These are phyloP conservation scores for Pyricularia grisea DNA, from an alignment of 2,329 filamentous ascomycete genomes.

Conservation along the genomic window DNA sequence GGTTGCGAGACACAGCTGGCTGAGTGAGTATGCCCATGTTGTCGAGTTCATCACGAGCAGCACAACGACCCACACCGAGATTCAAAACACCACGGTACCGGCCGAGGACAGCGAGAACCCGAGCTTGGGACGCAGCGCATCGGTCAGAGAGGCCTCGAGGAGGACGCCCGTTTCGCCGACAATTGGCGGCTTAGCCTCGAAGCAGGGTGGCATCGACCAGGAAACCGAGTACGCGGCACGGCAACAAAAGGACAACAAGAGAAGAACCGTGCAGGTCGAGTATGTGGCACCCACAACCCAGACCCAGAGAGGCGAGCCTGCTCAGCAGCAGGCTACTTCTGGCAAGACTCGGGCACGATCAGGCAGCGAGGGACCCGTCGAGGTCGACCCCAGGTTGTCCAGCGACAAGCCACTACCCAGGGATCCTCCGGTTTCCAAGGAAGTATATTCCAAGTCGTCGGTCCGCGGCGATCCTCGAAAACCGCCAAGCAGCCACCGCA, in stretches of 20 bases:
- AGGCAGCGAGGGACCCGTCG: slow-evolving; percentile 43
- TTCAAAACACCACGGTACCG: slow-evolving; percentile 67
- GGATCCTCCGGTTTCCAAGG: slow-evolving; percentile 41
- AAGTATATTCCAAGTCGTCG: slow-evolving; percentile 28
- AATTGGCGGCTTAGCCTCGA: slow-evolving; percentile 58
- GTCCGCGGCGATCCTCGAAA: slow-evolving; percentile 23
- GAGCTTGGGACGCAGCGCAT: slow-evolving; percentile 72
- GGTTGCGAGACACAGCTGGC: slow-evolving; percentile 94
- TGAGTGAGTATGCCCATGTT: slow-evolving; percentile 93
- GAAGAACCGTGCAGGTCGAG: slow-evolving; percentile 92
- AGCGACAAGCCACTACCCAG: slow-evolving; percentile 51
- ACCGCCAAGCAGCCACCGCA: slow-evolving; percentile 39
- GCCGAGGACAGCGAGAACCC: slow-evolving; percentile 49
- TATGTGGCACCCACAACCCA: slow-evolving; percentile 89
- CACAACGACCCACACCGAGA: slow-evolving; percentile 78
- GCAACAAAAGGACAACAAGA: slow-evolving; percentile 76
- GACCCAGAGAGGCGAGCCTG: slow-evolving; percentile 59
- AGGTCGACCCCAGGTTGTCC: slow-evolving; percentile 25
- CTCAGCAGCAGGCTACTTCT: slow-evolving; percentile 15
- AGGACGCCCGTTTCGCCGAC: slow-evolving; percentile 39
- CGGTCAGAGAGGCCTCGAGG: slow-evolving; percentile 80
- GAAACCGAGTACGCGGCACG: slow-evolving; percentile 46
- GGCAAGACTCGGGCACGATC: slow-evolving; percentile 43
- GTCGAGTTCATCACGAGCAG: slow-evolving; percentile 96
- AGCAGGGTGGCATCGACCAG: slow-evolving; percentile 64